Percentiles rank a stretch among this genome's conserved stretches.
These are phyloP conservation scores for Penicillium canariense DNA, from an alignment of 495 filamentous ascomycete genomes.

Conservation along the genomic window DNA sequence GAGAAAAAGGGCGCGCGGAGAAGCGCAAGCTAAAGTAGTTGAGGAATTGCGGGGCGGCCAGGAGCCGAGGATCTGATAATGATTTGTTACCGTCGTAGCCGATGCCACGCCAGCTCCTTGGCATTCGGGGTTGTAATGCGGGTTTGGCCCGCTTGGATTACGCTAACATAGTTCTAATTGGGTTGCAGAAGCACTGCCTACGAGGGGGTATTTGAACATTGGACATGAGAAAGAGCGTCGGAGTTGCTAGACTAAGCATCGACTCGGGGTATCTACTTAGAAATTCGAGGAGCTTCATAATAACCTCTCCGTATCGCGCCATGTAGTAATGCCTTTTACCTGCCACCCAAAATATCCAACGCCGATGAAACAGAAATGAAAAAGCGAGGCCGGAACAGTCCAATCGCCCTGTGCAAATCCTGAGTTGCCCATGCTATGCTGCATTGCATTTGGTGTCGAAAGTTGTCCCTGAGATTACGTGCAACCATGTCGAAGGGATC, in stretches of 20 bases:
- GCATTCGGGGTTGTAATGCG: conserved; percentile 4
- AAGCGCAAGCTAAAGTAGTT: conserved; percentile 19
- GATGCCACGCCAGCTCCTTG: conserved; percentile 14
- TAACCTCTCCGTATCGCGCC: conserved; percentile 50
- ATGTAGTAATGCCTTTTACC: conserved; percentile 45
- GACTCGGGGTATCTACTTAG: conserved; percentile 53
- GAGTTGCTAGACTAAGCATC: conserved; percentile 50
- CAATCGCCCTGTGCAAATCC: conserved; percentile 24
- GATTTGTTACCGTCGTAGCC: conserved; percentile 21
- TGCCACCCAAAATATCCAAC: conserved; percentile 37
- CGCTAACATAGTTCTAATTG: background rate
- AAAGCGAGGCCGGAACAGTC: conserved; percentile 27
- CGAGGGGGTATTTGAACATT: conserved; percentile 3
- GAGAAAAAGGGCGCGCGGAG: conserved; percentile 3
- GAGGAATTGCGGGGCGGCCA: conserved; percentile 25
- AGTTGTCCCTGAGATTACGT: conserved; percentile 19
- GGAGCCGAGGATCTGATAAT: conserved; percentile 36
- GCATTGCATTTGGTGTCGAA: conserved; percentile 18
- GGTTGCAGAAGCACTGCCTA: background rate
- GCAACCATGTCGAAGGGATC: conserved; percentile 21
- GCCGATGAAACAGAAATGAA: conserved; percentile 31
- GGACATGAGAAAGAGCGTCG: conserved; percentile 36
- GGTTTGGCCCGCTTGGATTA: background rate
- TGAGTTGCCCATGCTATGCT: conserved; percentile 35
- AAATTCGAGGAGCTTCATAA: conserved; percentile 52